Evolutionary conservation across 352 stramenopile genomes (phyloP).

Genomic region (Pythium utonaiense): DNA sequence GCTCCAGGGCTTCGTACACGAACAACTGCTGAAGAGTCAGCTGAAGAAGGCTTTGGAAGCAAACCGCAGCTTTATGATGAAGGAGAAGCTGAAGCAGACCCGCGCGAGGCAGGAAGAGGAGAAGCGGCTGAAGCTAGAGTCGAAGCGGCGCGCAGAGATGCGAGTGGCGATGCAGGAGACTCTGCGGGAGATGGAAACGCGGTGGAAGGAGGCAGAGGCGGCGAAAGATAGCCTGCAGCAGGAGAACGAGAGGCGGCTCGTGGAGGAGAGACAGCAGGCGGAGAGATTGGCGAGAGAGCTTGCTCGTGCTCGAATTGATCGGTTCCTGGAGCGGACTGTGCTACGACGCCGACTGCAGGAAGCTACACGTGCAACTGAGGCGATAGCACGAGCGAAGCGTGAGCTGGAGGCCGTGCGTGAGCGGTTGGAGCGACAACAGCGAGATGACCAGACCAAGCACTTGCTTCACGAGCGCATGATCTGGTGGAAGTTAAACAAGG

Average conservation of each 20-base stretch:
- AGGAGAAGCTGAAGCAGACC: constrained; percentile 39
- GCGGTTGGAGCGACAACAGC: constrained; percentile 9
- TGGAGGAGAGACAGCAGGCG: neutral
- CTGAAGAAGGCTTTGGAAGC: constrained; percentile 31
- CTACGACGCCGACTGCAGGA: constrained; percentile 10
- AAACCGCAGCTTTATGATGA: constrained; percentile 38
- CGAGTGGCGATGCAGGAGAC: constrained; percentile 30
- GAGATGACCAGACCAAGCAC: neutral
- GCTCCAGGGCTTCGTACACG: constrained; percentile 42
- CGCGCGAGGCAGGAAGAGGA: constrained; percentile 45
- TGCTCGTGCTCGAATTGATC: constrained; percentile 5
- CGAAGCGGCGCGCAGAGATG: constrained; percentile 30
- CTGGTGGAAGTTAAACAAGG: constrained; percentile 15
- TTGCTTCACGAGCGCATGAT: constrained; percentile 13
- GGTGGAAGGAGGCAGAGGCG: constrained; percentile 28
- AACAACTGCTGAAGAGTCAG: constrained; percentile 35
- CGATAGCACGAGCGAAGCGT: neutral
- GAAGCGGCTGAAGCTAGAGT: constrained; percentile 34
- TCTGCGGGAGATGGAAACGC: constrained; percentile 36
- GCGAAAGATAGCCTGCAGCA: constrained; percentile 1
- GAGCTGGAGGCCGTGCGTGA: neutral
- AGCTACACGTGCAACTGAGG: constrained; percentile 1
- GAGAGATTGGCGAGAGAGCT: neutral
- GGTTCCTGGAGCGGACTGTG: constrained; percentile 15
- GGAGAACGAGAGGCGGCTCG: neutral